Conservation (phyloP, 257 asterid genomes). For the Thymus mandschuricus region DNA sequence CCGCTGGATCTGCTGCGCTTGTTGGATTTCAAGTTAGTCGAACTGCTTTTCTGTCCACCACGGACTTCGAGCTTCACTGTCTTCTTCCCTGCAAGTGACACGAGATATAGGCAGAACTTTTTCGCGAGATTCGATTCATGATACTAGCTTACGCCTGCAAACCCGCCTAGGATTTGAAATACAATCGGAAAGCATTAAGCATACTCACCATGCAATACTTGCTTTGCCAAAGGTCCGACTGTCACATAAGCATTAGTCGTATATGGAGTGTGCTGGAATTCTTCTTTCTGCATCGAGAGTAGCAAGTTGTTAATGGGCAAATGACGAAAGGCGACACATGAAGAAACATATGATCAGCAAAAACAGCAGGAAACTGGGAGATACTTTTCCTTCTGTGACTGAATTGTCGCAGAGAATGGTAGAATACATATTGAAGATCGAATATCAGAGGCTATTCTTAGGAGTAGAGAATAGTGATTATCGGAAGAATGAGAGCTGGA, state of each 20-base stretch:
- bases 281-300: slow-evolving; percentile 79
- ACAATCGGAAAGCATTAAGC: slow-evolving; percentile 27
- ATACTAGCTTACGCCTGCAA: neutral
- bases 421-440: slow-evolving; percentile 9
- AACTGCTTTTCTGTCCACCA: slow-evolving; percentile 46
- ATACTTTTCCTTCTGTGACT: slow-evolving; percentile 8
- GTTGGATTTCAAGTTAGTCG: slow-evolving; percentile 46
- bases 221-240: slow-evolving; percentile 76
- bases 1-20: slow-evolving; percentile 64
- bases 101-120: neutral
- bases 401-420: neutral
- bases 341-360: slow-evolving; percentile 10
- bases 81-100: slow-evolving; percentile 64
- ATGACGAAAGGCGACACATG: slow-evolving; percentile 6
- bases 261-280: slow-evolving; percentile 94
- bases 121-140: neutral
- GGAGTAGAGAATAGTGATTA: neutral
- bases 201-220: slow-evolving; percentile 75
- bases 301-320: slow-evolving; percentile 11
- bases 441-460: slow-evolving; percentile 17
- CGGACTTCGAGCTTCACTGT: slow-evolving; percentile 62
- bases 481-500: slow-evolving; percentile 25
- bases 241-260: slow-evolving; percentile 93
- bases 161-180: neutral
- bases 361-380: slow-evolving; percentile 8